Percentiles rank a stretch among this genome's conserved stretches.
Evolutionary conservation across 192 early-diverging fungal species (phyloP).

Genomic region (Obelidium mucronatum): DNA sequence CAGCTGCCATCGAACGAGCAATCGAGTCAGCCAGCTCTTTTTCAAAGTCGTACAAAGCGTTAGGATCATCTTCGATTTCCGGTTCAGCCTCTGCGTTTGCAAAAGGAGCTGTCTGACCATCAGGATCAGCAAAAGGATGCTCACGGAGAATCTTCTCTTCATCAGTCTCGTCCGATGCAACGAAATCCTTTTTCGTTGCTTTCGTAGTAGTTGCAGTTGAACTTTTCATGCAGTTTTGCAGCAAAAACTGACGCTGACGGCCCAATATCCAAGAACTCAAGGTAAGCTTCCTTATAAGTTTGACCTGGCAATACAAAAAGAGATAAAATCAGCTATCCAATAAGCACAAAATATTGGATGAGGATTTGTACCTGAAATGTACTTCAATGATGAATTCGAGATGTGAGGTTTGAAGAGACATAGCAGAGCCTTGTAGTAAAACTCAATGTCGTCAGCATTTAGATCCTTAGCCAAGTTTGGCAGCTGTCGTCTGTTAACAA

Average conservation of each 20-base stretch:
- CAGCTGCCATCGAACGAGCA: neutral
- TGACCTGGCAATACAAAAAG: neutral
- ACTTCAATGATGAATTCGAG: neutral
- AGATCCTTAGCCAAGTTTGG: slow-evolving; percentile 2
- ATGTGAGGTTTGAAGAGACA: slow-evolving; percentile 3
- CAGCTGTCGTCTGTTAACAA: neutral
- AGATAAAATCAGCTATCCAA: too few species aligned
- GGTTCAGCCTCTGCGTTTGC: neutral
- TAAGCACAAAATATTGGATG: too few species aligned
- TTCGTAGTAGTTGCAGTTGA: neutral
- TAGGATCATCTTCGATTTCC: neutral
- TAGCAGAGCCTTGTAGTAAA: slow-evolving; percentile 6
- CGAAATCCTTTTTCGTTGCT: slow-evolving; percentile 5
- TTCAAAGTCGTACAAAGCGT: neutral
- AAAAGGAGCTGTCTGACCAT: neutral
- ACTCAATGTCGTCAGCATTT: neutral
- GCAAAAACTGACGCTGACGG: neutral
- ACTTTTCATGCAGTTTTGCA: neutral
- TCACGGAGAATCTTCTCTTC: neutral
- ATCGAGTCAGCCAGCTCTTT: neutral
- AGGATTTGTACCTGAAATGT: neutral
- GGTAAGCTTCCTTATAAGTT: neutral
- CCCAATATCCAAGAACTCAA: neutral
- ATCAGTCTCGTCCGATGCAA: neutral
- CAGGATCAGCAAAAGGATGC: neutral